Evolutionary conservation across 495 filamentous ascomycete species (phyloP), one percentile per base, ranked within the genome.

Genomic region (Oleoguttula mirabilis): DNA sequence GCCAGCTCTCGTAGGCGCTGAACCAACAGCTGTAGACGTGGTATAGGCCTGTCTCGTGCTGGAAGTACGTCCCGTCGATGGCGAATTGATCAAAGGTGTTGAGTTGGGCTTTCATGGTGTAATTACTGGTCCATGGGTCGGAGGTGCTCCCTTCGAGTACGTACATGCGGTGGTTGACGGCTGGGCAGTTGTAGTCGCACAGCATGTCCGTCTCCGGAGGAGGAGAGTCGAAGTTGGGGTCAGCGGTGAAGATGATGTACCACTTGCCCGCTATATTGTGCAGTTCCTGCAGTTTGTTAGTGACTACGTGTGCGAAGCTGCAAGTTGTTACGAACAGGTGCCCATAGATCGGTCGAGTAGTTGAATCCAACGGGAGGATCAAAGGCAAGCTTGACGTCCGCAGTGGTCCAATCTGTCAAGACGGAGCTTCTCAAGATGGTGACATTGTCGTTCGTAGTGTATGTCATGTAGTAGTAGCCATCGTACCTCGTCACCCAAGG

Each of bases 241-340:
- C 64, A 3, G 68, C 68, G 33, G 61, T 69, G 51, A 70, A 72
- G 37, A 72, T 70, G 43, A 69, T 58, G 45, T 72, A 70, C 68
- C 68, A 72, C 10, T 41, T 58, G 15, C 54, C 59, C 21, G 56
- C 51, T 11, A 72, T 59, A 12, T 60, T 53, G 44, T 72, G 67
- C 8, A 72, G 55, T 46, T 72, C 68, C 10, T 67, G 67, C 14
- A 66, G n/a, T n/a, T n/a, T n/a, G n/a, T n/a, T n/a, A n/a, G n/a
- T n/a, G n/a, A n/a, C n/a, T n/a, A n/a, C n/a, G n/a, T n/a, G n/a
- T n/a, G n/a, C n/a, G n/a, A n/a, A n/a, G n/a, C n/a, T n/a, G n/a
- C n/a, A n/a, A n/a, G n/a, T n/a, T n/a, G n/a, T n/a, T n/a, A n/a
- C 66, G 65, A 64, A 70, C 1, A 68, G 66, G 66, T 15, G 67